Evolutionary conservation across 2,329 filamentous ascomycete species (phyloP), one percentile per base, ranked within the genome.

Genomic region (Hypoxylon sp.): DNA sequence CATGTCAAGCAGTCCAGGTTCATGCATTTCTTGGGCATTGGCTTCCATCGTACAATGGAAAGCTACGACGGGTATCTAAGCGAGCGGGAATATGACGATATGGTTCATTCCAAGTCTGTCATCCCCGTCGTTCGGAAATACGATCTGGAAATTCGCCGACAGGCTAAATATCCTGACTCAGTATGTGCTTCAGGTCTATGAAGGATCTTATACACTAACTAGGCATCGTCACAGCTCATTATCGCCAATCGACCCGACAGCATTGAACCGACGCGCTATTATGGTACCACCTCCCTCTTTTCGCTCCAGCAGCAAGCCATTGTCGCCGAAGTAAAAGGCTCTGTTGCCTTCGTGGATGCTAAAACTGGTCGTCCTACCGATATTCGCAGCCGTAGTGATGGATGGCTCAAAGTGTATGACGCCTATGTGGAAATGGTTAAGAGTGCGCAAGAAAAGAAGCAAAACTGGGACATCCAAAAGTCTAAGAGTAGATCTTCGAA

Each of bases 1-100:
- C 59, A 66, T 29, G 59, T 66, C 7, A 65, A 59, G 55, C 58
- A 66, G 1, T 57, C 60, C 0, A 55, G 62, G 30, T 66, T 57
- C 42, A 55, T 58, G 56, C 51, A 60, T 13, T 67, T 59, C 31
- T 11, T 65, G 0, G 54, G 61, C n/a, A 37, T 49, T 1, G 60
- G 56, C 35, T 62, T 61, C 48, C 50, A 58, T 19, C 56, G 62
- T 5, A 44, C 59, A 7, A 57, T 64, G 57, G 62, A 65, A 34
- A 57, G 62, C 34, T 65, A 61, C 16, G 60, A 58, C 36, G 51
- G 63, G 30, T 63, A 47, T 12, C 57, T 65, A 9, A 60, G 48
- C 45, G 34, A 57, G 35, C 25, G 61, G n/a, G 61, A 65, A 15
- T 65, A 57, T 37, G 43, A 64, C 2, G 62, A 37, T 32, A 61